These are phyloP conservation scores for Colletotrichum limetticola DNA, from an alignment of 2,329 filamentous ascomycete genomes.

Conservation along the genomic window DNA sequence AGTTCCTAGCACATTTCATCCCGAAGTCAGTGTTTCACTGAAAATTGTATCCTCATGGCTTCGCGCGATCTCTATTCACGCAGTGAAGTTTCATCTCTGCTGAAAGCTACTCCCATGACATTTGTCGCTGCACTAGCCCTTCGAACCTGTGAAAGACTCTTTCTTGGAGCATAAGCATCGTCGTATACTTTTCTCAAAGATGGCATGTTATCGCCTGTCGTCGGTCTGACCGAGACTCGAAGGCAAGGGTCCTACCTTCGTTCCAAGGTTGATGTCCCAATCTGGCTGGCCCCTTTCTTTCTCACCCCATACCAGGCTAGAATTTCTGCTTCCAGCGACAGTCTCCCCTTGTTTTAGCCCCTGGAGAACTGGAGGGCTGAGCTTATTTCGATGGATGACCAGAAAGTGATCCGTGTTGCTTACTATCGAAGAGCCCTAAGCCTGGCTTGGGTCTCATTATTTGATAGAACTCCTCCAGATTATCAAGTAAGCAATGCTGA, in stretches of 20 bases:
- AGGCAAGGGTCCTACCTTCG: not conserved
- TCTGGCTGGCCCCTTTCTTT: not conserved
- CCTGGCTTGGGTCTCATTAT: not conserved
- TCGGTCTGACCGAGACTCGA: not conserved
- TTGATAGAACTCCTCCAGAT: no score
- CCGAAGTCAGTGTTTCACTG: not conserved
- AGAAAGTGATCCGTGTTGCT: not conserved
- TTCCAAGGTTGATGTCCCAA: not conserved
- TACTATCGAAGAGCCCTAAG: not conserved
- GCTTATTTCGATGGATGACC: not conserved
- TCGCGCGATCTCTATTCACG: no score
- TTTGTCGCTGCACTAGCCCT: no score
- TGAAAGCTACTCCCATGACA: no score
- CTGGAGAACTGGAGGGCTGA: not conserved
- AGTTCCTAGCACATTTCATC: not conserved
- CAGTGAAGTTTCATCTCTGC: no score
- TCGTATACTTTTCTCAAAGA: no score
- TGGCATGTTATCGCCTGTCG: not conserved
- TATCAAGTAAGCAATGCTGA: no score
- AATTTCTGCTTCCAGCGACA: constrained; percentile 4
- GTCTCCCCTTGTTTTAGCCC: not conserved
- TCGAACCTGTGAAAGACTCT: no score
- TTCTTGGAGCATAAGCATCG: no score
- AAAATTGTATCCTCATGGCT: not conserved
- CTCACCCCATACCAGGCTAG: constrained; percentile 2